Percentiles rank a stretch among this genome's conserved stretches.
These are phyloP conservation scores for Cryptococcus sp. DNA, from an alignment of 1,284 basidiomycete genomes.

Conservation along the genomic window DNA sequence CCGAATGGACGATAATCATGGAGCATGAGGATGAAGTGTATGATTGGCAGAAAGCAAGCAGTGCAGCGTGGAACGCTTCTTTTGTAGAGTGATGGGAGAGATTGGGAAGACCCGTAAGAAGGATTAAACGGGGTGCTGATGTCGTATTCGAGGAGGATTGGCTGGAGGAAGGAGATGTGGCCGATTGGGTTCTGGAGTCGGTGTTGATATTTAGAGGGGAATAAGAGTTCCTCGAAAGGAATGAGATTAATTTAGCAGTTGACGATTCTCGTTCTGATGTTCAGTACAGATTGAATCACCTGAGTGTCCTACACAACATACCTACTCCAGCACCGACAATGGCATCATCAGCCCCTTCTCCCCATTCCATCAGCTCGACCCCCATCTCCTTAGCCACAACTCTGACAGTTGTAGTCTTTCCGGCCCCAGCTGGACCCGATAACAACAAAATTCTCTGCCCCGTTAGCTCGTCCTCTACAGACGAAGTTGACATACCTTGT, in stretches of 20 bases:
- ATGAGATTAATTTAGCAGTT: constrained; percentile 69
- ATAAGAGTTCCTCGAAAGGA: constrained; percentile 65
- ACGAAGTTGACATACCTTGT: constrained; percentile 58
- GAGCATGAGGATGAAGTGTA: constrained; percentile 54
- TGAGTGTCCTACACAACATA: constrained; percentile 9
- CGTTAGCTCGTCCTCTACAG: neutral
- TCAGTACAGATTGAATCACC: constrained; percentile 5
- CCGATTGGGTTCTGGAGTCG: constrained; percentile 43
- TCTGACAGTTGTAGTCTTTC: constrained; percentile 79
- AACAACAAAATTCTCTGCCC: constrained; percentile 73
- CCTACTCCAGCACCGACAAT: constrained; percentile 36
- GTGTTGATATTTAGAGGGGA: constrained; percentile 53
- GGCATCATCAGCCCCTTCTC: constrained; percentile 47
- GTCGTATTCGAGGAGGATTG: too few species aligned
- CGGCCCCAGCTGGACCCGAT: constrained; percentile 84
- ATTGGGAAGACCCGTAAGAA: constrained; percentile 91
- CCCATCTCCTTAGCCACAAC: constrained; percentile 70
- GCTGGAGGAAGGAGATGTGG: constrained; percentile 21
- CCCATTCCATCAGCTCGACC: constrained; percentile 84
- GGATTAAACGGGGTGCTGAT: constrained; percentile 54
- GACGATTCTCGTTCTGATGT: constrained; percentile 57
- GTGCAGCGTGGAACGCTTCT: constrained; percentile 66
- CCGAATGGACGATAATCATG: constrained; percentile 76
- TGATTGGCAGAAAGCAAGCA: constrained; percentile 58
- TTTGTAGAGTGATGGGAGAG: constrained; percentile 71